Conservation (phyloP, 176 grass and related monocot genomes). For the Neostapfia colusana region DNA sequence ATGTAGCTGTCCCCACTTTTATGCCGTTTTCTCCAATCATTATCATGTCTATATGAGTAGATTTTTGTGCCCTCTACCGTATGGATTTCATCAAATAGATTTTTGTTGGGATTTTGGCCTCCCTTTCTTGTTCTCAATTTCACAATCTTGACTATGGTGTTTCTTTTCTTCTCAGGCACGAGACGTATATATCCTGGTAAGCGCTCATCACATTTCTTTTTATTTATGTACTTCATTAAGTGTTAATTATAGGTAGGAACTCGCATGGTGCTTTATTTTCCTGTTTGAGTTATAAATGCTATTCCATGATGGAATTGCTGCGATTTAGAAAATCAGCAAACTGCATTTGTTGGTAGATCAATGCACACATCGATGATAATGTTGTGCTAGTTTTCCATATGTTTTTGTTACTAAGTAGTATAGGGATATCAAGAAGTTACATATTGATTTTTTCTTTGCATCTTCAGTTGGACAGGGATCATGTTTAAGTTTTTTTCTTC, state of each 20-base stretch:
- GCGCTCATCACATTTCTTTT: slow-evolving; percentile 5
- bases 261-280: neutral
- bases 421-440: no score
- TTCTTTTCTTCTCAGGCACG: slow-evolving; percentile 57
- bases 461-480: neutral
- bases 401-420: no score
- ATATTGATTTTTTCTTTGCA: neutral
- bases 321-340: neutral
- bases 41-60: neutral
- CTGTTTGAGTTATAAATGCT: neutral
- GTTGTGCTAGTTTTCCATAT: neutral
- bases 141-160: slow-evolving; percentile 2
- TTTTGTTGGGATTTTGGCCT: neutral
- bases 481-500: no score
- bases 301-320: neutral
- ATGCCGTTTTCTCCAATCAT: neutral
- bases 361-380: neutral
- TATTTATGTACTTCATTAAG: neutral
- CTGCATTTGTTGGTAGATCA: neutral
- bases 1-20: neutral
- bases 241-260: neutral
- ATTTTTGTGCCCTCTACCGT: neutral
- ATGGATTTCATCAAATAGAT: no score
- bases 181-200: slow-evolving; percentile 94
- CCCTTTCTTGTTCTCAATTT: neutral